phyloP scores from a whole-genome alignment of 129 eudicot genomes.

The Sambucus nigra region DNA sequence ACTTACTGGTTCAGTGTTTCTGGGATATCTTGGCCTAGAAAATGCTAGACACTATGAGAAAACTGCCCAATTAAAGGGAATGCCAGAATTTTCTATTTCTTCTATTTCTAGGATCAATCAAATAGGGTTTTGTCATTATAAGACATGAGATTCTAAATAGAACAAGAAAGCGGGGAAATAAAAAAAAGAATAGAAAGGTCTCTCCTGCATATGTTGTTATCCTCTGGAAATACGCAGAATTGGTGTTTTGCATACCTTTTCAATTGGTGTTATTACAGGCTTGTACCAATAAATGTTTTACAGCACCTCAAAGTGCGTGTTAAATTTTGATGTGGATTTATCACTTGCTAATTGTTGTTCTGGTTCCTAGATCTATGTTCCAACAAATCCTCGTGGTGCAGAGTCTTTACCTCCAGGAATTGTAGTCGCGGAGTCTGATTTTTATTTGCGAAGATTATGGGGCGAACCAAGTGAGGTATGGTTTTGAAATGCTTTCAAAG shows the following conservation, averaged over 20 bases:
- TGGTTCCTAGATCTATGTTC: conserved; percentile 69
- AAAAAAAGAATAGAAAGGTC: no score
- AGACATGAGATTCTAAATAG: no score
- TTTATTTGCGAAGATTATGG: conserved; percentile 89
- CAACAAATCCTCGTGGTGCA: conserved; percentile 97
- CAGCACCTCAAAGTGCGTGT: not conserved
- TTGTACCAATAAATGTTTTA: not conserved
- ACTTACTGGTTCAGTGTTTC: not conserved
- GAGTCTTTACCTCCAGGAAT: conserved; percentile 96
- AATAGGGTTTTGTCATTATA: no score
- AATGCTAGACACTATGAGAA: no score
- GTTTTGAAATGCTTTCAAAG: conserved; percentile 4
- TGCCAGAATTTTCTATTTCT: no score
- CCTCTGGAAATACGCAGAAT: not conserved
- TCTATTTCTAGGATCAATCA: no score
- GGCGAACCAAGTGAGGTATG: conserved; percentile 95
- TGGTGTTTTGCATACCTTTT: not conserved
- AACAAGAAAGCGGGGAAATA: no score
- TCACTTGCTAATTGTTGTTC: conserved; percentile 7
- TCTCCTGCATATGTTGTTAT: not conserved
- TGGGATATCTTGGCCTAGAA: not conserved
- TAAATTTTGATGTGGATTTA: not conserved
- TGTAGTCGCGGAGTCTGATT: conserved; percentile 84
- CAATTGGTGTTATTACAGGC: not conserved
- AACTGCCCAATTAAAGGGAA: no score